Evolutionary conservation across 345 rosid species (phyloP), one percentile per base, ranked within the genome.

Genomic region (sweet orange (Citrus sinensis)): DNA sequence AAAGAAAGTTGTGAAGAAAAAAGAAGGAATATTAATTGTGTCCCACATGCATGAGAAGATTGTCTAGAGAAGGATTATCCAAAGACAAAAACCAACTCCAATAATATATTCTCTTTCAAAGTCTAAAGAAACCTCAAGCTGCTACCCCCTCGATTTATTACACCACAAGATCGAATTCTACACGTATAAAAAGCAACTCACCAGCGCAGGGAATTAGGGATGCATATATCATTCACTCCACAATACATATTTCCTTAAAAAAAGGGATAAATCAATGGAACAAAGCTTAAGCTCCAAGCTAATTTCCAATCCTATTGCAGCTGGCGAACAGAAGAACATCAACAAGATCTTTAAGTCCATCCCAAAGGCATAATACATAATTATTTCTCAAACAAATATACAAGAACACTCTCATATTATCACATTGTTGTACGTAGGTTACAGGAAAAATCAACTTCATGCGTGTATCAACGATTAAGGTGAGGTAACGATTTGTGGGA

Each of bases 261-360:
- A 10, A 27, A 9, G 13, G n/a, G 8, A 24, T 3, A 58, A 49
- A 35, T 27, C 59, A 40, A 75, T 75, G 56, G 79, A 25, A 16
- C 6, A 37, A 24, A 17, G 42, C 82, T 64, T 20, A 58, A 75
- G 71, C 0, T 6, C n/a, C 82, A 65, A 71, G 87, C 82, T 30
- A 88, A 90, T 39, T 81, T 86, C 27, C 90, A 88, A 75, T 93
- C 95, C 54, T 81, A 58, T 63, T 88, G 86, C 82, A 85, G 80
- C 54, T 87, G 91, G 88, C 59, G 34, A 42, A 42, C 67, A 77
- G 85, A 70, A 1, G 84, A 82, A 78, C 69, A 62, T 17, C 54
- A 67, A 0, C 88, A 87, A 40, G 72, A 67, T 73, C 78, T 92
- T 65, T 85, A 87, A 78, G 66, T 90, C 58, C 83, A 86, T 73